phyloP scores from a whole-genome alignment of 176 grass and related monocot species.

The Paspalum vaginatum region DNA sequence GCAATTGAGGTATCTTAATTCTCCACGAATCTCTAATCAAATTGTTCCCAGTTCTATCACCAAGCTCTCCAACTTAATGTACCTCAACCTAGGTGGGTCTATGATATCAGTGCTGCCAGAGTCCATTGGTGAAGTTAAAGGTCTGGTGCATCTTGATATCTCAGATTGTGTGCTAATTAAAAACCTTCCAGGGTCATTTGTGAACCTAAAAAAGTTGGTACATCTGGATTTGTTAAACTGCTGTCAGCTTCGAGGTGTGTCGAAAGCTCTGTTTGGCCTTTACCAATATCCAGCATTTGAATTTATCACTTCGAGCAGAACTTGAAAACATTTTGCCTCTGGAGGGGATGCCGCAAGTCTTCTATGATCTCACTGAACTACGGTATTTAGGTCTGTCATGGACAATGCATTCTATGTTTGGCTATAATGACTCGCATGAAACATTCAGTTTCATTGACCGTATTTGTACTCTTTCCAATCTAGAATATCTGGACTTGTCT shows the following conservation, averaged over 20 bases:
- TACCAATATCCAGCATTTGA: neutral
- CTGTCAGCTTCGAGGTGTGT: neutral
- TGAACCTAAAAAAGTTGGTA: neutral
- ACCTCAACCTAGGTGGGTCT: neutral
- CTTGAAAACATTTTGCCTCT: neutral
- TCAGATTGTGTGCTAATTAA: neutral
- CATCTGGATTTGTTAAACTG: neutral
- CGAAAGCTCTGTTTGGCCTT: neutral
- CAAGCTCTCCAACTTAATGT: neutral
- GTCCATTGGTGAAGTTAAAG: neutral
- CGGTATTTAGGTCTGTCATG: neutral
- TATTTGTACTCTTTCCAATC: neutral
- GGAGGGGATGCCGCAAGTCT: neutral
- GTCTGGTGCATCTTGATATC: neutral
- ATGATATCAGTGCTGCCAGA: neutral
- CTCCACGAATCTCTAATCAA: neutral
- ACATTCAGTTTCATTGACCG: neutral
- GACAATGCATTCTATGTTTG: neutral
- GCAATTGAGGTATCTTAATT: constrained; percentile 26
- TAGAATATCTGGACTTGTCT: constrained; percentile 22
- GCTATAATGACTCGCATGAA: neutral
- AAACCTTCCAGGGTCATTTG: neutral
- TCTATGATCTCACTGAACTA: neutral
- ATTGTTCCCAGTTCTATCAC: neutral
- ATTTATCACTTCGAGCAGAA: neutral